Evolutionary conservation across 2,329 filamentous ascomycete species (phyloP).

Genomic region (Diaporthe citri): DNA sequence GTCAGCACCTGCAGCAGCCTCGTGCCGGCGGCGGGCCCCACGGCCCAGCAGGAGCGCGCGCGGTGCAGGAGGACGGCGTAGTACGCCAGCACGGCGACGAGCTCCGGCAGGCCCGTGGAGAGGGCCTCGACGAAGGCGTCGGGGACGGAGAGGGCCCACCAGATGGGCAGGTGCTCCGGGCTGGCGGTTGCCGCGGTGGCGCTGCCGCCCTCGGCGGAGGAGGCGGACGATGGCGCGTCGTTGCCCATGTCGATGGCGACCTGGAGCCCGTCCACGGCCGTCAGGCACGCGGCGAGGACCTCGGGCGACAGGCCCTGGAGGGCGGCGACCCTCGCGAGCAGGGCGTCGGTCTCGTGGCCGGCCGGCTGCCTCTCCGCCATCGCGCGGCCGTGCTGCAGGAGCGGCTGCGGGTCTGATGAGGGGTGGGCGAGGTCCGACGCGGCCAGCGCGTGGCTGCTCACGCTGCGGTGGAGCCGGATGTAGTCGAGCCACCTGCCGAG

Average conservation of each 20-base stretch:
- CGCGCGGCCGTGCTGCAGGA: slow-evolving; percentile 39
- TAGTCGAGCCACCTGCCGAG: slow-evolving; percentile 56
- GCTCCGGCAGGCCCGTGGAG: slow-evolving; percentile 12
- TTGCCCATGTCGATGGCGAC: slow-evolving; percentile 9
- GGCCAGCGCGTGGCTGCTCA: slow-evolving; percentile 52
- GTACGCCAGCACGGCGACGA: slow-evolving; percentile 26
- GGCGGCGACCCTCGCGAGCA: not conserved
- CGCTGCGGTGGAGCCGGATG: slow-evolving; percentile 56
- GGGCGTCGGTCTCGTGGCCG: slow-evolving; percentile 19
- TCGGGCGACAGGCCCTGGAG: slow-evolving; percentile 23
- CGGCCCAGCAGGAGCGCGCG: slow-evolving; percentile 13
- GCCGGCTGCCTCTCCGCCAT: not conserved
- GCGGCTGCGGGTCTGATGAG: slow-evolving; percentile 50
- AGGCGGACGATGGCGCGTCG: not conserved
- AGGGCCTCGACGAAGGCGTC: slow-evolving; percentile 20
- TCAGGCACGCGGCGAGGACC: slow-evolving; percentile 16
- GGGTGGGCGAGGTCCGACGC: slow-evolving; percentile 51
- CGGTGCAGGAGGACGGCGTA: slow-evolving; percentile 21
- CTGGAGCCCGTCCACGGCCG: slow-evolving; percentile 22
- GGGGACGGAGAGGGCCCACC: slow-evolving; percentile 20
- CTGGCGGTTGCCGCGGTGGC: not conserved
- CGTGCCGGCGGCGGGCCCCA: slow-evolving; percentile 12
- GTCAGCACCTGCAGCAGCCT: slow-evolving; percentile 15
- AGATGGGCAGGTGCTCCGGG: slow-evolving; percentile 9
- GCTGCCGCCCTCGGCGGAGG: not conserved